Evolutionary conservation across 1,284 basidiomycete species (phyloP), one percentile per base, ranked within the genome.

Genomic region (Tilletia caries): DNA sequence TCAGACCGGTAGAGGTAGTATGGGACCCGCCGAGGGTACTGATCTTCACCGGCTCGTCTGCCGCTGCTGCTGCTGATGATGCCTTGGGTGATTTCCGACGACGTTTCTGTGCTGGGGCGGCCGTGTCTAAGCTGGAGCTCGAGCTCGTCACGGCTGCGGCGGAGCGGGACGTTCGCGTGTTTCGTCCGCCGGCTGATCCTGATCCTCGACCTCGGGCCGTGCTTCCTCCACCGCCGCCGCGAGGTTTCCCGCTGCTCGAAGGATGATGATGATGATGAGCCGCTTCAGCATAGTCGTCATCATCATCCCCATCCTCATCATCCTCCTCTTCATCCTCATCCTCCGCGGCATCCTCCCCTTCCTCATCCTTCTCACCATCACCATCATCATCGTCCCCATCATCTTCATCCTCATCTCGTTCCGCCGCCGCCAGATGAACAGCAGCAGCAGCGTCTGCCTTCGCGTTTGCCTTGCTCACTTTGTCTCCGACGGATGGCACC

Each of bases 71-170:
- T 27, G 52, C 20, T 6, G 23, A n/a, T 3, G 23, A n/a, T 13
- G 23, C 58, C 6, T 62, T 62, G 32, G 33, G 32, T n/a, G 29
- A 33, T 29, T 62, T 27, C 1, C 58, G 27, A 13, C 58, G 27
- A 8, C 58, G 58, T 29, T 62, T 62, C 58, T 62, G 58, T 3
- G 58, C 58, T 32, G 58, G 58, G 13, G 32, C 48, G 12, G 48
- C 48, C 18, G n/a, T n/a, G n/a, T n/a, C 20, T 50, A 50, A 50
- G 18, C 25, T 15, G 13, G 52, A 27, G 15, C 25, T 29, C n/a
- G 52, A 54, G 3, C n/a, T 3, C 29, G 23, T 29, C 23, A 23
- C 25, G 5, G 52, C 52, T 13, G 23, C 52, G 3, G 52, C 52
- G 13, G 52, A 23, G 23, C 52, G 52, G 5, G 52, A 54, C 25